Evolutionary conservation across 768 basidiomycete species (phyloP), one percentile per base, ranked within the genome.

Genomic region (Russula olivacea): DNA sequence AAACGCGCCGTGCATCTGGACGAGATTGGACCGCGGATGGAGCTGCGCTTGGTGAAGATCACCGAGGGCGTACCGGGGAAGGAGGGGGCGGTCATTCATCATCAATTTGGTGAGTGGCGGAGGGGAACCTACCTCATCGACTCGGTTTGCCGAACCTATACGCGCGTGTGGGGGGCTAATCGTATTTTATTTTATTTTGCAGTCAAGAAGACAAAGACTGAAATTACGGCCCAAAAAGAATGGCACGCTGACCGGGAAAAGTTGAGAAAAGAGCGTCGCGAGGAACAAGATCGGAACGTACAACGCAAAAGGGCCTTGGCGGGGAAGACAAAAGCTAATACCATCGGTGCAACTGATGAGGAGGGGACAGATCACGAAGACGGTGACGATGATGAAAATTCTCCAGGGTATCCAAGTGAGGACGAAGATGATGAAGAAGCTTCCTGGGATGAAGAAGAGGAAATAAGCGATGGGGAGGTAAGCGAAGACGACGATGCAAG

Each of bases 1-100:
- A 86, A 88, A 76, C 84, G 92, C 68, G 96, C 97, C 6, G 92
- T 99, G 12, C 81, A 87, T 68, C 77, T 99, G 57, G 90, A 96
- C 58, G 97, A 99, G 75, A 84, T 98, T 49, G 97, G 97, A 1
- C 97, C 97, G 45, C 80, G 97, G 71, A 88, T 99, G 86, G 97
- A 99, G 74, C 76, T 98, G 68, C 81, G 83, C 66, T 76, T 99
- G 68, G 84, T 98, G 68, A 99, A 99, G 79, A 93, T 99, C 61
- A 84, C 87, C 19, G 96, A 98, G 73, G 96, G 97, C 25, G 78
- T 91, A 19, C 94, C 95, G 5, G 97, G 95, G 15, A 95, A 87
- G 69, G 93, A 96, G 74, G 93, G 97, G 7, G 84, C 82, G 66
- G 92, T 98, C 1, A 87, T 99, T 45, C 97, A 89, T 77, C 97